phyloP scores from a whole-genome alignment of 1,284 basidiomycete genomes.

The Cutaneotrichosporon arboriforme region DNA sequence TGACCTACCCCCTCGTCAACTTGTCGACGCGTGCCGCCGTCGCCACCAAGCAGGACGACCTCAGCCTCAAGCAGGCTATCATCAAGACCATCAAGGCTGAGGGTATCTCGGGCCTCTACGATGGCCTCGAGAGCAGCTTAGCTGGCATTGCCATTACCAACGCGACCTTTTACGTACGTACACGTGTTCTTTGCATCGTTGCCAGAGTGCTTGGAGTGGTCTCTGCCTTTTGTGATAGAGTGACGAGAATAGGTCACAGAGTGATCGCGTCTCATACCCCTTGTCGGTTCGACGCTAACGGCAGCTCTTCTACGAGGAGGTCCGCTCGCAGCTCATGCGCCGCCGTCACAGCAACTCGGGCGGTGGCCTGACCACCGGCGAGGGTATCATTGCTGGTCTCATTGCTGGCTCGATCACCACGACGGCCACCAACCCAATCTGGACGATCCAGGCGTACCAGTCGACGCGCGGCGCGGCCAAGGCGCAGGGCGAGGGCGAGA shows the following conservation, averaged over 20 bases:
- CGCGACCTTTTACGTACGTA: slow-evolving; percentile 53
- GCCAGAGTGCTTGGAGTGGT: too few species aligned
- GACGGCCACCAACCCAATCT: slow-evolving; percentile 87
- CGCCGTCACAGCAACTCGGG: slow-evolving; percentile 50
- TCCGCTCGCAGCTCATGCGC: slow-evolving; percentile 49
- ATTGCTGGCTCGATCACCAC: slow-evolving; percentile 90
- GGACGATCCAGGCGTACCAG: slow-evolving; percentile 92
- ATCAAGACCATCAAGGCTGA: slow-evolving; percentile 76
- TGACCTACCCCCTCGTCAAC: slow-evolving; percentile 72
- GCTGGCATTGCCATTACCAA: slow-evolving; percentile 92
- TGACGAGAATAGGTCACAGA: too few species aligned
- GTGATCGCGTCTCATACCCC: too few species aligned
- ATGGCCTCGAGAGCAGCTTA: slow-evolving; percentile 77
- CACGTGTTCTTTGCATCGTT: background rate
- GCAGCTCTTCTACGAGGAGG: slow-evolving; percentile 52
- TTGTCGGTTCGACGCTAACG: background rate
- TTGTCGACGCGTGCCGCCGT: slow-evolving; percentile 91
- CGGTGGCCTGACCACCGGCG: slow-evolving; percentile 61
- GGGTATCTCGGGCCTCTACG: slow-evolving; percentile 79
- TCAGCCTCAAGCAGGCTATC: slow-evolving; percentile 48
- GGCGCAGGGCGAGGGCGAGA: background rate
- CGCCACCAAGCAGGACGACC: slow-evolving; percentile 61
- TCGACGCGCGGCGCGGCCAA: slow-evolving; percentile 54
- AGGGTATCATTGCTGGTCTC: slow-evolving; percentile 84
- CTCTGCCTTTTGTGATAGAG: too few species aligned